Evolutionary conservation across 192 early-diverging fungal genomes (phyloP).

Genomic region (Coemansia sp.): DNA sequence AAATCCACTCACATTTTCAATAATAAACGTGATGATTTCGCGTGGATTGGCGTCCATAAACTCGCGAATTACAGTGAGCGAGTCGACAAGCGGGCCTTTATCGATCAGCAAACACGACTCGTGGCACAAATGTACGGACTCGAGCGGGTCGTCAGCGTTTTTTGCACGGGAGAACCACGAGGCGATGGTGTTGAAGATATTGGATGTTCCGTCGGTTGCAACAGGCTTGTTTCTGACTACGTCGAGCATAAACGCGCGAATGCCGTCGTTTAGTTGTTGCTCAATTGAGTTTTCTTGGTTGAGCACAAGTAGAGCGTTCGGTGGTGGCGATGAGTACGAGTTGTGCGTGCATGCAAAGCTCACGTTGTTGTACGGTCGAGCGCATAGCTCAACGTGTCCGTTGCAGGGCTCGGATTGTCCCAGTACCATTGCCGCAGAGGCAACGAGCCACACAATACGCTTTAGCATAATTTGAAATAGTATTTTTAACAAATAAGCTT

Average conservation of each 20-base stretch:
- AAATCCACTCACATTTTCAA: slow-evolving; percentile 64
- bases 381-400: slow-evolving; percentile 65
- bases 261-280: slow-evolving; percentile 72
- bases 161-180: slow-evolving; percentile 4
- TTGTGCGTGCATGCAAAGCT: slow-evolving; percentile 75
- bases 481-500: background rate
- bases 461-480: background rate
- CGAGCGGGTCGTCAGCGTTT: background rate
- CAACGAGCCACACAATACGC: background rate
- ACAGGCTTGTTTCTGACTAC: slow-evolving; percentile 21
- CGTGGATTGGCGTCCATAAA: slow-evolving; percentile 69
- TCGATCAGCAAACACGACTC: slow-evolving; percentile 64
- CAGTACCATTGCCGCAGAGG: background rate
- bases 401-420: slow-evolving; percentile 53
- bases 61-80: slow-evolving; percentile 54
- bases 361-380: slow-evolving; percentile 62
- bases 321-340: slow-evolving; percentile 59
- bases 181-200: background rate
- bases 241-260: slow-evolving; percentile 74
- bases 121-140: slow-evolving; percentile 65
- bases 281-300: slow-evolving; percentile 66
- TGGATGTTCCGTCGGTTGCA: background rate
- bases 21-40: slow-evolving; percentile 76
- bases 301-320: slow-evolving; percentile 36
- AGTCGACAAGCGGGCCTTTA: slow-evolving; percentile 57